Base-by-base conservation (phyloP, 768 basidiomycete genomes). In the Aureoboletus auriporus region DNA sequence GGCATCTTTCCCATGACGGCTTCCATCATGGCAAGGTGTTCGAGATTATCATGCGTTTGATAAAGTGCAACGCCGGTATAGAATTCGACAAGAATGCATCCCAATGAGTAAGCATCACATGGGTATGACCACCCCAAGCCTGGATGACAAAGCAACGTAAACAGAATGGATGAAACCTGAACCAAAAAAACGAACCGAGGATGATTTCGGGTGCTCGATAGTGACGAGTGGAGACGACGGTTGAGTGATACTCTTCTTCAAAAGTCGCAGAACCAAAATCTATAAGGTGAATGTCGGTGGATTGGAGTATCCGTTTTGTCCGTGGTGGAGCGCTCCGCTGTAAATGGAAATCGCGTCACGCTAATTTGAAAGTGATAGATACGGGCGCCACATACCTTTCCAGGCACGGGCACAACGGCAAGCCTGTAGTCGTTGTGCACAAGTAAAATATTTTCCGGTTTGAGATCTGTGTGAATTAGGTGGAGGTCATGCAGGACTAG, bases 11-110 rank as follows among this genome's bases (percentile, higher is more conserved):
- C 95, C 89, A 98, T 97, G 34, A 98, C 96, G 66, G 89, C 86
- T 66, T 98, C 94, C 96, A 99, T 99, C 96, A 99, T 99, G 35
- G 95, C 96, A 12, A 99, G 82, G 69, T 99, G 96, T 67, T 99
- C 96, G 8, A 98, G 79, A 66, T 99, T 98, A 70, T 98, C 95
- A 61, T 98, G 96, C 1, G 96, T 98, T 69, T 99, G 96, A 71
- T 96, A 99, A n/a, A 99, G 79, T 8, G 96, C 96, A 30, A 93
- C 83, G 26, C 96, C 96, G 14, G 96, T 99, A 72, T 83, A 95
- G 67, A 99, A 98, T 67, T 99, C 96, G 49, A 99, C 94, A 23
- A 99, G 81, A 57, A 99, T 99, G 70, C 96, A 99, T 7, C 96
- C 96, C 43, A 99, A 78, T 14, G 96, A 99, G 71, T 96, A 99